Percentiles rank a stretch among this genome's conserved stretches.
Evolutionary conservation across 441 rosid genomes (phyloP).

Genomic region (Bocquillonia castaneifolia): DNA sequence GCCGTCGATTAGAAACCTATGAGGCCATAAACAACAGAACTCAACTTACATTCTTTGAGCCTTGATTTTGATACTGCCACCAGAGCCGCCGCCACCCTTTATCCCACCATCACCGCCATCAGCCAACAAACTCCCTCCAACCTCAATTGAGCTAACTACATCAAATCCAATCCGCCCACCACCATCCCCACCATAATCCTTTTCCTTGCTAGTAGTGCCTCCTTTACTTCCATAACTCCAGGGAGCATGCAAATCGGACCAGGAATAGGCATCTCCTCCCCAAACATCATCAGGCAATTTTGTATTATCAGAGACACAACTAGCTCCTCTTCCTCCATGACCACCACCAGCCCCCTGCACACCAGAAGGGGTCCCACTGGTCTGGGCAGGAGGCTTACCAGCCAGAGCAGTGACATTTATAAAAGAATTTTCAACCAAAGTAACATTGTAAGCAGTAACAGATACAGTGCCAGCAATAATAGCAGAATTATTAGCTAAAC

Average conservation of each 20-base stretch:
- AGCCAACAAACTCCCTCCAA: conserved; percentile 49
- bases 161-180: conserved; percentile 60
- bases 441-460: conserved; percentile 42
- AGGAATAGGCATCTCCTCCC: conserved; percentile 78
- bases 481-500: conserved; percentile 32
- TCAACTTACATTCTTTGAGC: conserved; percentile 53
- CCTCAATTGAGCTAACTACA: conserved; percentile 32
- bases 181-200: conserved; percentile 63
- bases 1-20: not conserved
- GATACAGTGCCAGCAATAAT: conserved; percentile 43
- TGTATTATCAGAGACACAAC: conserved; percentile 49
- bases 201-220: conserved; percentile 59
- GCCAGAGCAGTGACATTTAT: conserved; percentile 61
- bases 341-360: conserved; percentile 68
- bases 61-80: conserved; percentile 59
- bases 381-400: conserved; percentile 58
- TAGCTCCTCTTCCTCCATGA: conserved; percentile 71
- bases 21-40: conserved; percentile 7
- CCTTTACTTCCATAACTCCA: conserved; percentile 78
- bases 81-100: conserved; percentile 77
- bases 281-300: conserved; percentile 66
- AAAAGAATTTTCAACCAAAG: conserved; percentile 37
- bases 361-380: conserved; percentile 67
- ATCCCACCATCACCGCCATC: conserved; percentile 56
- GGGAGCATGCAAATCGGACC: conserved; percentile 58